A percentile compares a stretch with the other conserved stretches of the same genome.
phyloP scores from a whole-genome alignment of 1,139 yeast genomes.

The Sugiyamaella neomexicana region DNA sequence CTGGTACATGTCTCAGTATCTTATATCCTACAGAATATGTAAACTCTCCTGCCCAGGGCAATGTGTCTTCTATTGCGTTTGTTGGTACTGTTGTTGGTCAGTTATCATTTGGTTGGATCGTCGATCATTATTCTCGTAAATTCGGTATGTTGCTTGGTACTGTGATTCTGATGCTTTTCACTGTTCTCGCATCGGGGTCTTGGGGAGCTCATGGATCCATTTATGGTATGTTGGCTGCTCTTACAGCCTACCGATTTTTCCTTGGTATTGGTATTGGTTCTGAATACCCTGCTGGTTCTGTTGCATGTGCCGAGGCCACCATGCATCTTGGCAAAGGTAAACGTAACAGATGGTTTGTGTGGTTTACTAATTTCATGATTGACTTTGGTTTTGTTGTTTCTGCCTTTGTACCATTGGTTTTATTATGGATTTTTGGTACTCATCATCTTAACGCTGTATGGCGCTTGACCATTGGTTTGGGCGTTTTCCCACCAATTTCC shows the following conservation, averaged over 20 bases:
- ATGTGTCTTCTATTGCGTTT: slow-evolving; percentile 85
- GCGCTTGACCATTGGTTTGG: slow-evolving; percentile 89
- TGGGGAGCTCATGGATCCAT: slow-evolving; percentile 71
- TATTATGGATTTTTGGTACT: slow-evolving; percentile 76
- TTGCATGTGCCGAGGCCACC: slow-evolving; percentile 91
- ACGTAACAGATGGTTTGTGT: slow-evolving; percentile 84
- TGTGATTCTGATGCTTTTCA: slow-evolving; percentile 65
- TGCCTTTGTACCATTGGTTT: slow-evolving; percentile 82
- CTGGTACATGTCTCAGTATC: slow-evolving; percentile 61
- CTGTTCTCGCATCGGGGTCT: slow-evolving; percentile 76
- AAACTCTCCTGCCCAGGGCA: slow-evolving; percentile 65
- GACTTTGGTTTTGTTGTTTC: slow-evolving; percentile 83
- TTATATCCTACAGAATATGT: slow-evolving; percentile 66
- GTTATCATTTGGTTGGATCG: slow-evolving; percentile 70
- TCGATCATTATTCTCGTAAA: slow-evolving; percentile 78
- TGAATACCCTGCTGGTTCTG: slow-evolving; percentile 92
- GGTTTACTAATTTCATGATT: slow-evolving; percentile 89
- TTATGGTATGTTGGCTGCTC: slow-evolving; percentile 74
- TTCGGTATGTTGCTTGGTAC: slow-evolving; percentile 79
- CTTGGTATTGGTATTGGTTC: slow-evolving; percentile 78
- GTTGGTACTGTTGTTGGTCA: slow-evolving; percentile 92
- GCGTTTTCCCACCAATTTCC: slow-evolving; percentile 85
- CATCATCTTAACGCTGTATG: slow-evolving; percentile 78
- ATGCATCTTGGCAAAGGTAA: slow-evolving; percentile 72
- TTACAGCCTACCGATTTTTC: slow-evolving; percentile 82